phyloP scores from a whole-genome alignment of 805 yeast species.

The Candida cerambycidarum region DNA sequence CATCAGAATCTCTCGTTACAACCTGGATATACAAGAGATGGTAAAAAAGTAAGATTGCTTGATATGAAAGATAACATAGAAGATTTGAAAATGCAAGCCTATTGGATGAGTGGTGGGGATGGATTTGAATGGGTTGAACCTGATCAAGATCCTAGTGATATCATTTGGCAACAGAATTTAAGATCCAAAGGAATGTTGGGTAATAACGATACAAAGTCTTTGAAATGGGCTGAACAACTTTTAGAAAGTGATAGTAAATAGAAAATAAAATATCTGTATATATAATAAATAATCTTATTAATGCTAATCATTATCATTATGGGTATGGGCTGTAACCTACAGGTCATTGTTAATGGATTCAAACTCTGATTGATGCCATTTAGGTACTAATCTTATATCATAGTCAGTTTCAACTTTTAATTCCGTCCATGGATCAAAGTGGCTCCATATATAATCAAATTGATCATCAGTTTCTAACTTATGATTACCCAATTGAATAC shows the following conservation, averaged over 20 bases:
- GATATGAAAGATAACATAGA: conserved; percentile 55
- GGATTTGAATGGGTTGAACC: conserved; percentile 90
- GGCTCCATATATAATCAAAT: conserved; percentile 43
- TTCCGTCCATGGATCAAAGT: conserved; percentile 49
- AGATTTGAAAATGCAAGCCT: conserved; percentile 71
- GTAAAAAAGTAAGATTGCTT: conserved; percentile 38
- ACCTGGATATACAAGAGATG: conserved; percentile 38
- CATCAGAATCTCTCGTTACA: conserved; percentile 23
- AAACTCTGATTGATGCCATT: conserved; percentile 9
- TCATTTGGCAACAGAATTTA: conserved; percentile 40
- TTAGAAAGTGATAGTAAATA: conserved; percentile 18
- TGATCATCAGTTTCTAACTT: conserved; percentile 40
- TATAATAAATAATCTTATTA: conserved; percentile 1
- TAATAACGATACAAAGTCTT: conserved; percentile 15
- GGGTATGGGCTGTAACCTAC: too few relatives aligned
- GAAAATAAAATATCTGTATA: background rate
- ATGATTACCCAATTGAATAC: conserved; percentile 37
- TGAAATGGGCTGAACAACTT: conserved; percentile 44
- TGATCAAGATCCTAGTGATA: conserved; percentile 83
- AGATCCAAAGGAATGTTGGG: conserved; percentile 20
- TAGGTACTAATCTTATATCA: conserved; percentile 40
- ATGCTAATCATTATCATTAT: background rate
- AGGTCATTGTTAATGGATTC: too few relatives aligned
- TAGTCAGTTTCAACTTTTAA: conserved; percentile 37
- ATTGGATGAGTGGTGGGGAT: conserved; percentile 85